Evolutionary conservation across 805 yeast species (phyloP).

Genomic region (Nakazawaea ishiwadae): DNA sequence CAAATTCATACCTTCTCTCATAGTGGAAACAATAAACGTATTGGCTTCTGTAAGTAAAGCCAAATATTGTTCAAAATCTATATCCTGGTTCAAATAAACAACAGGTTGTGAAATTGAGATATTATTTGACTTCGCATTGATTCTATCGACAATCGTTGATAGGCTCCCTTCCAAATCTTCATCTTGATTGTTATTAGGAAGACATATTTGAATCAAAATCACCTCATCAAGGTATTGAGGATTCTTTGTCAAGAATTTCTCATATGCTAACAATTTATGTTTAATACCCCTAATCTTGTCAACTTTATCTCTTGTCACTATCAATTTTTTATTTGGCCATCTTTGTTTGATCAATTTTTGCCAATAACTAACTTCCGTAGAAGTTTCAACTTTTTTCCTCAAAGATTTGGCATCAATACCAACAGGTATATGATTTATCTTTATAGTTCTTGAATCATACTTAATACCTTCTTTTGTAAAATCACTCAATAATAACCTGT

Average conservation of each 20-base stretch:
- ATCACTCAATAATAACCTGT: constrained; percentile 78
- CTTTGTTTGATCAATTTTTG: constrained; percentile 65
- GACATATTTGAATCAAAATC: constrained; percentile 78
- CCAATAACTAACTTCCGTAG: constrained; percentile 55
- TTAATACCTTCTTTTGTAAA: constrained; percentile 59
- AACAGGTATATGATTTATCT: constrained; percentile 59
- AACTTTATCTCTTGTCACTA: constrained; percentile 84
- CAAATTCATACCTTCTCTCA: constrained; percentile 95
- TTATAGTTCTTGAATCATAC: constrained; percentile 52
- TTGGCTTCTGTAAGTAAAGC: constrained; percentile 87
- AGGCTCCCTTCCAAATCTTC: constrained; percentile 68
- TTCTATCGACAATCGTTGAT: constrained; percentile 74
- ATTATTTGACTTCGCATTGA: constrained; percentile 70
- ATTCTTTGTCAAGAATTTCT: constrained; percentile 62
- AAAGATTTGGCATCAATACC: constrained; percentile 73
- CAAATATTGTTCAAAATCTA: constrained; percentile 83
- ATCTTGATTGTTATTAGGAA: constrained; percentile 43
- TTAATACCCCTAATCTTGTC: constrained; percentile 86
- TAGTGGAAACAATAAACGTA: constrained; percentile 78
- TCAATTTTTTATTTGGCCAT: constrained; percentile 67
- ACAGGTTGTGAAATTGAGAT: constrained; percentile 72
- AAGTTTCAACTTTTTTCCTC: constrained; percentile 36
- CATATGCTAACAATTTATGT: constrained; percentile 85
- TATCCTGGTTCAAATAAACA: constrained; percentile 80
- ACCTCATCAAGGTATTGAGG: constrained; percentile 68